Evolutionary conservation across 768 basidiomycete genomes (phyloP).

Genomic region (Candolleomyces efflorescens): DNA sequence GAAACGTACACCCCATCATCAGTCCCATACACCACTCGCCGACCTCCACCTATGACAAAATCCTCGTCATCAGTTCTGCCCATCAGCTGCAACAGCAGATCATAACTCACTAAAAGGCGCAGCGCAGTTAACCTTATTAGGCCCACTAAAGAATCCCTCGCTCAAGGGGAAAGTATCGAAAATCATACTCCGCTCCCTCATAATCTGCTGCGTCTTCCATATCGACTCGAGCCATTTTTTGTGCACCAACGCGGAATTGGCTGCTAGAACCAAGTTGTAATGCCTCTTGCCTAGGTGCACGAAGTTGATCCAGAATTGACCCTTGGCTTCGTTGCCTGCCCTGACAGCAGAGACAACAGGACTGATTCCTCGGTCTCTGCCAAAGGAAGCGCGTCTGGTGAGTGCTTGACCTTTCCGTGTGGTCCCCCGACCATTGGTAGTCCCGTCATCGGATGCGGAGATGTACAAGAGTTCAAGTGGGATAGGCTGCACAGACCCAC

Average conservation of each 20-base stretch:
- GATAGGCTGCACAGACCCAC: slow-evolving; percentile 63
- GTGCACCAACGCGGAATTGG: slow-evolving; percentile 76
- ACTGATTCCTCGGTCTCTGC: slow-evolving; percentile 29
- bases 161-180: slow-evolving; percentile 85
- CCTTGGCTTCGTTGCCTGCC: slow-evolving; percentile 62
- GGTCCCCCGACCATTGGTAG: slow-evolving; percentile 20
- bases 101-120: slow-evolving; percentile 75
- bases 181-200: slow-evolving; percentile 79
- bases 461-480: slow-evolving; percentile 90
- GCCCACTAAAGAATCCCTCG: slow-evolving; percentile 83
- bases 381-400: slow-evolving; percentile 41
- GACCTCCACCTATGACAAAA: slow-evolving; percentile 58
- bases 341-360: slow-evolving; percentile 46
- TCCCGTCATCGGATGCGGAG: slow-evolving; percentile 66
- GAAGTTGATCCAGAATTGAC: slow-evolving; percentile 90
- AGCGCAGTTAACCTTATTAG: slow-evolving; percentile 90
- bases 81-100: slow-evolving; percentile 3
- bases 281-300: slow-evolving; percentile 90
- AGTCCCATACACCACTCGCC: slow-evolving; percentile 92
- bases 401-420: slow-evolving; percentile 43
- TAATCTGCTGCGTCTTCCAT: slow-evolving; percentile 78
- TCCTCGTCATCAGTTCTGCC: slow-evolving; percentile 2
- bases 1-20: slow-evolving; percentile 96
- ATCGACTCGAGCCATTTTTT: slow-evolving; percentile 95
- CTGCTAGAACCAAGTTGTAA: slow-evolving; percentile 91